Percentiles rank a stretch among this genome's conserved stretches.
Evolutionary conservation across 805 yeast genomes (phyloP).

Genomic region (Candida railenensis): DNA sequence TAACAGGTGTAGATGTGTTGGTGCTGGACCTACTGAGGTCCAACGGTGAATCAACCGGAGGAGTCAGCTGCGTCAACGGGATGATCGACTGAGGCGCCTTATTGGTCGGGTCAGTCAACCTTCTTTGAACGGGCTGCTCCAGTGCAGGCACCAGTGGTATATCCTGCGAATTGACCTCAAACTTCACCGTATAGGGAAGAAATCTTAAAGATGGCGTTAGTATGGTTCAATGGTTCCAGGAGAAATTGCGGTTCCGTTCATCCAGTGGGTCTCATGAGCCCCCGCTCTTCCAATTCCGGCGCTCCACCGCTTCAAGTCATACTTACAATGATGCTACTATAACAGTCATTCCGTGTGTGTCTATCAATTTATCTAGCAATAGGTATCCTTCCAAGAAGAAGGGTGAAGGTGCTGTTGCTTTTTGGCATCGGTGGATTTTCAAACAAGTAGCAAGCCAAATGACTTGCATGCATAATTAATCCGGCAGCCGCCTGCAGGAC

Average conservation of each 20-base stretch:
- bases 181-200: slow-evolving; percentile 74
- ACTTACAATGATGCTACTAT: slow-evolving; percentile 70
- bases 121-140: background rate
- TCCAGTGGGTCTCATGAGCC: no score
- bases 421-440: no score
- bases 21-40: background rate
- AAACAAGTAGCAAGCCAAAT: no score
- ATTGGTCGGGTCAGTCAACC: slow-evolving; percentile 5
- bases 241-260: no score
- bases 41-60: background rate
- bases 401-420: no score
- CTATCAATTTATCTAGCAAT: no score
- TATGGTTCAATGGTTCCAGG: no score
- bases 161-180: slow-evolving; percentile 39
- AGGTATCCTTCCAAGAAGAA: no score
- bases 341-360: slow-evolving; percentile 64
- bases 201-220: slow-evolving; percentile 41
- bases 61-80: slow-evolving; percentile 12
- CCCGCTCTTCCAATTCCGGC: no score
- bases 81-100: slow-evolving; percentile 12
- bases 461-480: no score
- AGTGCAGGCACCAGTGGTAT: slow-evolving; percentile 4
- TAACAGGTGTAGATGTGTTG: background rate
- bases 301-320: no score
- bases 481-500: no score